A percentile compares a stretch with the other conserved stretches of the same genome.
These are phyloP conservation scores for Sarocladiaceae sp. DNA, from an alignment of 2,329 filamentous ascomycete genomes.

Conservation along the genomic window DNA sequence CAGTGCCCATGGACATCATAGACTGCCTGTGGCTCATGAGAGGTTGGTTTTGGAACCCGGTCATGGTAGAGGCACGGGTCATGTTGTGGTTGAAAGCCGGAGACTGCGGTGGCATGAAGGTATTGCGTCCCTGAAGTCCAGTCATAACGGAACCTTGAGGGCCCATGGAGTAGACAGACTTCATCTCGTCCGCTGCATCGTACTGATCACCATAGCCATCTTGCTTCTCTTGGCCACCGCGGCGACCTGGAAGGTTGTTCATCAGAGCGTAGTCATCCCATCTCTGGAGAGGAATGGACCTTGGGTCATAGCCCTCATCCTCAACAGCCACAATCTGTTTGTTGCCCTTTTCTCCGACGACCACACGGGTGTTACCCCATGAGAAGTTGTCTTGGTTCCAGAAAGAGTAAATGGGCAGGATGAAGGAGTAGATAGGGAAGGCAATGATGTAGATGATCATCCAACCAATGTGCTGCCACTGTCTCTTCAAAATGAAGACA, in stretches of 20 bases:
- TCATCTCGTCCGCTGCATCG: constrained; percentile 93
- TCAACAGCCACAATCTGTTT: constrained; percentile 88
- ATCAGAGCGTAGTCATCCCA: constrained; percentile 93
- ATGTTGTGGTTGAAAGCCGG: constrained; percentile 62
- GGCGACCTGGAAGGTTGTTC: constrained; percentile 88
- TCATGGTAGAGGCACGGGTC: constrained; percentile 39
- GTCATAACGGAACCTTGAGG: constrained; percentile 84
- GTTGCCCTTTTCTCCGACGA: constrained; percentile 87
- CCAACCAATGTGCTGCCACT: constrained; percentile 99
- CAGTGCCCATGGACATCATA: constrained; percentile 61
- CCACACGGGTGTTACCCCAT: constrained; percentile 97
- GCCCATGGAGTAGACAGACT: constrained; percentile 90
- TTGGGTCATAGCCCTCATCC: constrained; percentile 82
- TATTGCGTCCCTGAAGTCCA: constrained; percentile 68
- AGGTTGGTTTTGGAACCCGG: constrained; percentile 44
- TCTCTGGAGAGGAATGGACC: constrained; percentile 86
- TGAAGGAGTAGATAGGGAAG: constrained; percentile 87
- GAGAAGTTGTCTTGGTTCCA: constrained; percentile 99
- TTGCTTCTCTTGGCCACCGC: constrained; percentile 65
- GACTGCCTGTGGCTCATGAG: constrained; percentile 62
- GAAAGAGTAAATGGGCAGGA: constrained; percentile 94
- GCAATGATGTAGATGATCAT: constrained; percentile 99
- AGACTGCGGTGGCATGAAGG: constrained; percentile 80
- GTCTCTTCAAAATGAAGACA: constrained; percentile 93
- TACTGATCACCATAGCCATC: constrained; percentile 65